phyloP scores from a whole-genome alignment of 306 rosid genomes.

The Lathyrus aphaca region DNA sequence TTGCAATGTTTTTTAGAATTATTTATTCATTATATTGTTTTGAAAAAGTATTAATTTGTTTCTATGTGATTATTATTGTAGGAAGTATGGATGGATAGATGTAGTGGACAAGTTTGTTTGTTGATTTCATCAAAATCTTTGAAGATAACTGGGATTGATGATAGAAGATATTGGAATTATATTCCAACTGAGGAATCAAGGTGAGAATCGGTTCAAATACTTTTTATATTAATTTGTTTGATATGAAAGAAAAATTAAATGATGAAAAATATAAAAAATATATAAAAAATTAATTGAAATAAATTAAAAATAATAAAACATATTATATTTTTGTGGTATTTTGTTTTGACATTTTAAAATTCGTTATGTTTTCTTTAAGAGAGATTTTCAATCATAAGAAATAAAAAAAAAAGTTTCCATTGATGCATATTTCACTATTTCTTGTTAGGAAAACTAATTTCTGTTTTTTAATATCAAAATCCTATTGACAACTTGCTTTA shows the following conservation, averaged over 20 bases:
- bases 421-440: no score
- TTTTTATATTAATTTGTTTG: background rate
- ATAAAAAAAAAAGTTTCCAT: no score
- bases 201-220: slow-evolving; percentile 40
- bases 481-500: slow-evolving; percentile 20
- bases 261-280: background rate
- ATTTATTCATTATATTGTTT: background rate
- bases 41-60: slow-evolving; percentile 22
- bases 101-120: slow-evolving; percentile 58
- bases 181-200: slow-evolving; percentile 83
- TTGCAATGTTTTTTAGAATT: background rate
- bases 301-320: background rate
- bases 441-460: background rate
- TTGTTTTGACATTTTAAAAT: background rate
- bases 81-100: slow-evolving; percentile 78
- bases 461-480: background rate
- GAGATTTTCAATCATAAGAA: no score
- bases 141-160: slow-evolving; percentile 85
- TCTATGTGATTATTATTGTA: slow-evolving; percentile 19
- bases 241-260: background rate
- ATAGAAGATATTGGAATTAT: slow-evolving; percentile 87
- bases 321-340: background rate
- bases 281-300: background rate
- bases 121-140: slow-evolving; percentile 70
- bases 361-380: background rate